Percentiles rank a stretch among this genome's conserved stretches.
Evolutionary conservation across 306 rosid genomes (phyloP).

Genomic region (Erythrophleum fordii): DNA sequence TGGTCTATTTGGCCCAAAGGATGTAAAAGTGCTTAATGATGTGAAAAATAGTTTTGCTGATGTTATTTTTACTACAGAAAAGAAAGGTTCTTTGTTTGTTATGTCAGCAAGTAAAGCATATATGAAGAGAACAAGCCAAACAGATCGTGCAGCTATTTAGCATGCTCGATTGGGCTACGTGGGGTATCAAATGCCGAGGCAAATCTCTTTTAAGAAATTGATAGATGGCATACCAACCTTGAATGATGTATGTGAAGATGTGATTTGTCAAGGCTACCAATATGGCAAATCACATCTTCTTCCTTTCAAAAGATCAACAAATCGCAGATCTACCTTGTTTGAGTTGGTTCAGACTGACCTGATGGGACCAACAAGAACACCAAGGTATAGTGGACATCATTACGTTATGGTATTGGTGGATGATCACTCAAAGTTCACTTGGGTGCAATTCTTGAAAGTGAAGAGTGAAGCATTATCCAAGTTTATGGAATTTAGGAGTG

Average conservation of each 20-base stretch:
- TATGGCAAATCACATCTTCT: background rate
- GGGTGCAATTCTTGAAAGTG: background rate
- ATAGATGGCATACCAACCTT: background rate
- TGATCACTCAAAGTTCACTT: background rate
- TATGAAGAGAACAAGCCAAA: background rate
- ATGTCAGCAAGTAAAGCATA: background rate
- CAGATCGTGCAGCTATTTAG: background rate
- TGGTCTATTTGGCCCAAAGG: background rate
- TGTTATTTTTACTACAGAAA: background rate
- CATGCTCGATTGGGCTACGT: conserved; percentile 8
- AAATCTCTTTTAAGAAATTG: background rate
- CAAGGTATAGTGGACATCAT: background rate
- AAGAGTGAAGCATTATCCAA: conserved; percentile 13
- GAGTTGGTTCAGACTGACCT: conserved; percentile 15
- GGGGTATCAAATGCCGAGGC: background rate
- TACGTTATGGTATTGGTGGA: background rate
- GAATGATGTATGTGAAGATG: background rate
- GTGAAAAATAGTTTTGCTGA: background rate
- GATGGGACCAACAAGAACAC: conserved; percentile 20
- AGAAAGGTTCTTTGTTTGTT: background rate
- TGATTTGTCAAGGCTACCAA: background rate
- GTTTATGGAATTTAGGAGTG: background rate
- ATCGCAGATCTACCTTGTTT: background rate
- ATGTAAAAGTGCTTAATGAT: background rate
- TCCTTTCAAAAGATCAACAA: background rate